Base-by-base conservation (phyloP, 768 basidiomycete genomes). In the Mycena sanguinolenta region DNA sequence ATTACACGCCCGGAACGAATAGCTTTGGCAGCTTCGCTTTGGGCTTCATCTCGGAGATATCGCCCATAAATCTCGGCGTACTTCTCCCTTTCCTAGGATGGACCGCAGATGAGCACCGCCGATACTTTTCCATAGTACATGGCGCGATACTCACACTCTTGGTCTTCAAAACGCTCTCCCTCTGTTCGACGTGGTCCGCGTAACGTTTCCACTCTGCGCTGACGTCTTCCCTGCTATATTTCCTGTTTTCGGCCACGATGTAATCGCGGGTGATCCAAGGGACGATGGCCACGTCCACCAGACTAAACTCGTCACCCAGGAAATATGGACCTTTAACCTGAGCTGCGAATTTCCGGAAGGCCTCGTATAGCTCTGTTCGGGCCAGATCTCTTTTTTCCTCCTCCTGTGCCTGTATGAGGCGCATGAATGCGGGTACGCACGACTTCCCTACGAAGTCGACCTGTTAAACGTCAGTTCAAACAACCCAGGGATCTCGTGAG, bases 31-130 rank as follows among this genome's bases (percentile, higher is more conserved):
- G 82, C 84, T 59, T 86, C 87, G 67, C 87, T 86, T 75, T 87
- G 84, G 2, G 88, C 85, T 71, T 89, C 87, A 72, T 91, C 84
- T 10, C 84, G 83, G 46, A 91, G 79, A 75, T 89, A 91, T 4
- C 89, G 84, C 10, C 81, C 84, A 68, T 87, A 88, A 1, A 90
- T 85, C 58, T 82, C 83, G 5, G 79, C 77, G 53, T 86, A 83
- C 73, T 90, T 84, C 46, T 84, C 78, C 72, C 73, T 73, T 30
- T 84, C 82, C 83, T 83, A 63, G 21, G n/a, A n/a, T n/a, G 23
- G 23, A n/a, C 23, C 34, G 25, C 25, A 58, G 23, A 23, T 25
- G 5, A 53, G 52, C 16, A 7, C 10, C 32, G 7, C 32, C 4
- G 13, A 58, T 13, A 32, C 2, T 23, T n/a, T n/a, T 10, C 8